These are phyloP conservation scores for Lachnellula occidentalis DNA, from an alignment of 2,329 filamentous ascomycete species.

Conservation along the genomic window DNA sequence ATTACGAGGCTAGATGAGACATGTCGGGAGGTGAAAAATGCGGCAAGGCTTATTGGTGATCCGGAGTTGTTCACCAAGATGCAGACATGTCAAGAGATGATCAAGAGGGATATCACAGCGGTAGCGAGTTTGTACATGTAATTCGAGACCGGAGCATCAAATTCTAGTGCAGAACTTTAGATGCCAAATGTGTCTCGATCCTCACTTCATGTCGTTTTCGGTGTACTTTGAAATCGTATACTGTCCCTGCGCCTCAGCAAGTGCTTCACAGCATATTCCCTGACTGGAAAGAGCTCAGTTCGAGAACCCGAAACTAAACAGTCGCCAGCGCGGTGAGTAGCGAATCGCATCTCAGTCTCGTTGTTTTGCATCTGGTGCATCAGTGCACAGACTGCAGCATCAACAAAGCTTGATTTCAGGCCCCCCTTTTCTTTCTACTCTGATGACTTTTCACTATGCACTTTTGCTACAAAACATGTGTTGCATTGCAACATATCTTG, in stretches of 20 bases:
- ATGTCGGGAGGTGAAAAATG: slow-evolving; percentile 95
- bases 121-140: slow-evolving; percentile 87
- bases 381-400: background rate
- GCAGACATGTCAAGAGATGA: slow-evolving; percentile 95
- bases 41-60: slow-evolving; percentile 90
- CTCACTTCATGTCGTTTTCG: background rate
- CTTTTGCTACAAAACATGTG: background rate
- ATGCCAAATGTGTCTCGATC: background rate
- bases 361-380: background rate
- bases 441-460: background rate
- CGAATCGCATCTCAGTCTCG: background rate
- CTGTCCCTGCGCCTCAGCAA: too few species aligned
- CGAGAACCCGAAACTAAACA: background rate
- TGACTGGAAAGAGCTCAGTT: background rate
- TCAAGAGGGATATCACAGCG: slow-evolving; percentile 91
- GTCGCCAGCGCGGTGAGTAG: background rate
- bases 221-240: too few species aligned
- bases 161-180: background rate
- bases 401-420: background rate
- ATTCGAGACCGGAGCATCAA: background rate
- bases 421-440: background rate
- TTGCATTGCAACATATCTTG: background rate
- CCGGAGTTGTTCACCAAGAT: slow-evolving; percentile 93
- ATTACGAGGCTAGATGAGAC: slow-evolving; percentile 94
- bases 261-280: background rate